Conservation (phyloP, 2,329 filamentous ascomycete species). For the Nothomitra cinnamomea region DNA sequence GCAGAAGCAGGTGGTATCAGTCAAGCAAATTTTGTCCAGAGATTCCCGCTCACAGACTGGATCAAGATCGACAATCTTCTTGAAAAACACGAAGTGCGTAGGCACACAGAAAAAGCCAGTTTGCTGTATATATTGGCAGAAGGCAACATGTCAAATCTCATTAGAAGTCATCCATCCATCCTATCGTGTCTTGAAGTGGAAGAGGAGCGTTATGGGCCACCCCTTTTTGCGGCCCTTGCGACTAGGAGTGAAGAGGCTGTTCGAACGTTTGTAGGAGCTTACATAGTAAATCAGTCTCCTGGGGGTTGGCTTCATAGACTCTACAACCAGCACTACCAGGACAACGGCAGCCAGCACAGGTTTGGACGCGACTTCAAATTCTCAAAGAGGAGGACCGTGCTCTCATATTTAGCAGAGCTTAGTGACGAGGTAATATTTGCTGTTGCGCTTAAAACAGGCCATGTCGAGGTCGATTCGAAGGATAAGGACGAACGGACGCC, state of each 20-base stretch:
- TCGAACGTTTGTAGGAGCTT: conserved; percentile 14
- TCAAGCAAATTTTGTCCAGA: conserved; percentile 19
- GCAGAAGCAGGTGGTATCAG: conserved; percentile 17
- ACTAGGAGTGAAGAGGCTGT: conserved; percentile 16
- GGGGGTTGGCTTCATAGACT: neutral
- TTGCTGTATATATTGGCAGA: conserved; percentile 24
- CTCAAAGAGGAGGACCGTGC: neutral
- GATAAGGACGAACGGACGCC: neutral
- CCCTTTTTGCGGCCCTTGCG: conserved; percentile 22
- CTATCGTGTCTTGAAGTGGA: conserved; percentile 13
- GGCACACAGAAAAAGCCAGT: conserved; percentile 14
- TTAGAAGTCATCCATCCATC: conserved; percentile 15
- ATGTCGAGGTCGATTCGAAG: neutral
- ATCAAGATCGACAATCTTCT: conserved; percentile 19
- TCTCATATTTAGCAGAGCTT: neutral
- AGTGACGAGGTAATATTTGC: neutral
- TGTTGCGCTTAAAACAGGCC: neutral
- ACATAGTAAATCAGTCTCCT: conserved; percentile 3
- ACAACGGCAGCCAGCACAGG: neutral
- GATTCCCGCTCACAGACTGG: conserved; percentile 18
- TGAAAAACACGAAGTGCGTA: conserved; percentile 14
- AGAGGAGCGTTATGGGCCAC: conserved; percentile 18
- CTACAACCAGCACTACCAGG: neutral
- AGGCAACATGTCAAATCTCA: conserved; percentile 15
- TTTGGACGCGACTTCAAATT: conserved; percentile 1